Percentiles rank a stretch among this genome's conserved stretches.
phyloP scores from a whole-genome alignment of 2,329 filamentous ascomycete genomes.

The Penicillium polonicum region DNA sequence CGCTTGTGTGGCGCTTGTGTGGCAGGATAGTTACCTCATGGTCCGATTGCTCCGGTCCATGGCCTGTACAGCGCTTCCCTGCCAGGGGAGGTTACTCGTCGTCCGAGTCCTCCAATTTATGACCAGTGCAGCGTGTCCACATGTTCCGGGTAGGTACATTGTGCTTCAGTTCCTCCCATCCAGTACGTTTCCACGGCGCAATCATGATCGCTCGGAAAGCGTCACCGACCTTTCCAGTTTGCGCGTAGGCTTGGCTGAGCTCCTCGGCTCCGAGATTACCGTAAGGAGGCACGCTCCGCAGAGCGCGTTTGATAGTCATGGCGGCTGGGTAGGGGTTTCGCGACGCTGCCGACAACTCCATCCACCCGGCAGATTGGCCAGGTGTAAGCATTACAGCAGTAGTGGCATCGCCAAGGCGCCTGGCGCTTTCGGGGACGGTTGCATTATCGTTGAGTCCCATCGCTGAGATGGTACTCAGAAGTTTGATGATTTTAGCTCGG shows the following conservation, averaged over 20 bases:
- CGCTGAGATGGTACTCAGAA: slow-evolving; percentile 72
- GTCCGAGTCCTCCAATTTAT: neutral
- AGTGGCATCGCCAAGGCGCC: slow-evolving; percentile 64
- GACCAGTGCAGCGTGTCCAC: neutral
- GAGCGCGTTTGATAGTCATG: slow-evolving; percentile 79
- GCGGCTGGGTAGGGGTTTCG: slow-evolving; percentile 60
- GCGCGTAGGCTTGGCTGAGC: slow-evolving; percentile 70
- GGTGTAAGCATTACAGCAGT: slow-evolving; percentile 79
- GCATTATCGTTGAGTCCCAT: slow-evolving; percentile 51
- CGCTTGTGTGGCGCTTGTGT: neutral
- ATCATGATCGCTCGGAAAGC: slow-evolving; percentile 74
- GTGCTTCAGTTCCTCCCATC: slow-evolving; percentile 57
- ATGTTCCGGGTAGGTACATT: slow-evolving; percentile 16
- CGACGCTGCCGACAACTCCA: slow-evolving; percentile 63
- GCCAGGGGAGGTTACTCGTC: neutral
- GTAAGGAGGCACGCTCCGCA: slow-evolving; percentile 69
- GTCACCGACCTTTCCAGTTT: slow-evolving; percentile 69
- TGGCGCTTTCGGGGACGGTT: slow-evolving; percentile 45
- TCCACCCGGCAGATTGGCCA: slow-evolving; percentile 77
- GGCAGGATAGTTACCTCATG: slow-evolving; percentile 16
- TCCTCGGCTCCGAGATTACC: slow-evolving; percentile 68
- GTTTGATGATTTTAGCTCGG: slow-evolving; percentile 67
- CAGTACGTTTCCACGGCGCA: slow-evolving; percentile 71
- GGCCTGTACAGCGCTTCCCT: neutral
- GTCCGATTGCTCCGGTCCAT: neutral